Percentiles rank a stretch among this genome's conserved stretches.
Conservation (phyloP, 108 stramenopile species). For the Bacterosira constricta region DNA sequence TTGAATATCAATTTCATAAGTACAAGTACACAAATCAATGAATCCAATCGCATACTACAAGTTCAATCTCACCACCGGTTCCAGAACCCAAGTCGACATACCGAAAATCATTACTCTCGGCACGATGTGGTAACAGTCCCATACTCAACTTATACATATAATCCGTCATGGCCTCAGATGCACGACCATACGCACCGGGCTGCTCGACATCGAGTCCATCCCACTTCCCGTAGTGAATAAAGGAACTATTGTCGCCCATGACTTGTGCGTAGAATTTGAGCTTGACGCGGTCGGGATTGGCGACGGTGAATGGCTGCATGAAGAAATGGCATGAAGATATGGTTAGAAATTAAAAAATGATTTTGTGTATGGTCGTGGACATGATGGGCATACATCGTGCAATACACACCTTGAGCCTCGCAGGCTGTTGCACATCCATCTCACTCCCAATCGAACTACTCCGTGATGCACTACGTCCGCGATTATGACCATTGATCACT, state of each 20-base stretch:
- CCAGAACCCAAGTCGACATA: slow-evolving; percentile 55
- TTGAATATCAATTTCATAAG: neutral
- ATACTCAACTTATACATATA: slow-evolving; percentile 41
- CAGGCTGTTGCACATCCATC: no score
- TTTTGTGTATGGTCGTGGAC: no score
- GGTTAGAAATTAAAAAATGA: no score
- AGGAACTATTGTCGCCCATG: slow-evolving; percentile 31
- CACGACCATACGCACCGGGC: slow-evolving; percentile 43
- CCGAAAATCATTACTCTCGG: slow-evolving; percentile 2
- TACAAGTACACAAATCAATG: neutral
- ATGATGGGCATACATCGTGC: no score
- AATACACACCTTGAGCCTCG: no score
- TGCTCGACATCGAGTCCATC: slow-evolving; percentile 35
- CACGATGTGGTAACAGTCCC: slow-evolving; percentile 31
- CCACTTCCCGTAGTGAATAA: slow-evolving; percentile 57
- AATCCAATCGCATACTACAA: neutral
- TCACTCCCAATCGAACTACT: no score
- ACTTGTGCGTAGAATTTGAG: slow-evolving; percentile 47
- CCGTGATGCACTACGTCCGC: no score
- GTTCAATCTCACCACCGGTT: slow-evolving; percentile 28
- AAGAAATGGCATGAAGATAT: slow-evolving; percentile 1
- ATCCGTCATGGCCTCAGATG: slow-evolving; percentile 48
- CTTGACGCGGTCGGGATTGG: slow-evolving; percentile 32
- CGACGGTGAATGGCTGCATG: slow-evolving; percentile 9
- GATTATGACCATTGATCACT: no score